phyloP scores from a whole-genome alignment of 768 basidiomycete genomes.

The Tephrocybe sp. region DNA sequence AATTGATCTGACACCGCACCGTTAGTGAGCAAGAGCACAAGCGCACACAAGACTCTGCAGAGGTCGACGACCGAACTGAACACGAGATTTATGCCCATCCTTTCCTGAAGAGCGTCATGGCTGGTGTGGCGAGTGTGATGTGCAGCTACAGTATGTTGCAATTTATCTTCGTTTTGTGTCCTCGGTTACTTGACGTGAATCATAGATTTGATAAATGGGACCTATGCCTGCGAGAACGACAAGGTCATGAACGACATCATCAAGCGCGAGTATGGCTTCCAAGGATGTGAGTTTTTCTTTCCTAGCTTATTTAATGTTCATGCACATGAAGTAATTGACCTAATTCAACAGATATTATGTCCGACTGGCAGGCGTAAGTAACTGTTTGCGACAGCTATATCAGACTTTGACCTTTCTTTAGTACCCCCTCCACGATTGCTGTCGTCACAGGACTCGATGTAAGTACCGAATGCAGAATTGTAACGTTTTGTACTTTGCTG shows the following conservation, averaged over 20 bases:
- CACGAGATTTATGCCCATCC: conserved; percentile 76
- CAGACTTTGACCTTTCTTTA: conserved; percentile 12
- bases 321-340: background rate
- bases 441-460: conserved; percentile 67
- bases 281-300: conserved; percentile 53
- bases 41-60: conserved; percentile 54
- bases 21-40: conserved; percentile 68
- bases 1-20: background rate
- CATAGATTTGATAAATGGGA: conserved; percentile 64
- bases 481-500: background rate
- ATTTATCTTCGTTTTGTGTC: background rate
- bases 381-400: background rate
- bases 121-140: conserved; percentile 74
- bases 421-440: conserved; percentile 58
- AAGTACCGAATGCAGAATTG: conserved; percentile 20
- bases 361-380: conserved; percentile 68
- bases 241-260: conserved; percentile 72
- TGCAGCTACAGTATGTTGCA: conserved; percentile 65
- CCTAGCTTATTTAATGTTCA: background rate
- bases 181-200: background rate
- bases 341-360: conserved; percentile 52
- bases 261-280: conserved; percentile 76
- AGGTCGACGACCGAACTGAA: conserved; percentile 79
- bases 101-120: conserved; percentile 70
- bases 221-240: conserved; percentile 76